A percentile compares a stretch with the other conserved stretches of the same genome.
phyloP scores from a whole-genome alignment of 495 filamentous ascomycete genomes.

The Aspergillus bridgeri region DNA sequence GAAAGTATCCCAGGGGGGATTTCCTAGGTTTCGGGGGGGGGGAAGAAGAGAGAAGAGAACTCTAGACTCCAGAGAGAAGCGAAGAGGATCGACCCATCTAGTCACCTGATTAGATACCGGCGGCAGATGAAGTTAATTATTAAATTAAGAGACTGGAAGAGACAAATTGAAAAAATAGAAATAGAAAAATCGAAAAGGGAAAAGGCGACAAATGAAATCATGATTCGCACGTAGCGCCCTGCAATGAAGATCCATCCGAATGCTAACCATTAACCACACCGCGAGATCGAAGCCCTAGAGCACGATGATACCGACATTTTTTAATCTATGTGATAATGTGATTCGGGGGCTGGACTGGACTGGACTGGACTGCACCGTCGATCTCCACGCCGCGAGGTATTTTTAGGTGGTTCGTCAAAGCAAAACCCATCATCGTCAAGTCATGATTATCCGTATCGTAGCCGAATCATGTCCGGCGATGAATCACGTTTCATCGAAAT shows the following conservation, averaged over 20 bases:
- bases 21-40: not conserved
- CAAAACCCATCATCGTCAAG: not conserved
- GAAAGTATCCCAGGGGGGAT: not conserved
- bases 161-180: not conserved
- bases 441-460: not conserved
- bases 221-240: not conserved
- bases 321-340: too few relatives aligned
- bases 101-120: not conserved
- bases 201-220: not conserved
- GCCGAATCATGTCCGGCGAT: not conserved
- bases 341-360: not conserved
- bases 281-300: too few relatives aligned
- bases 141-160: not conserved
- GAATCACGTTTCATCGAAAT: not conserved
- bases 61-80: too few relatives aligned
- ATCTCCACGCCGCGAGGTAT: not conserved
- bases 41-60: not conserved
- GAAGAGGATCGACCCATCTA: not conserved
- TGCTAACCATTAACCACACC: too few relatives aligned
- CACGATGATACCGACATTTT: too few relatives aligned
- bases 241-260: not conserved
- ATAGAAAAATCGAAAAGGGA: not conserved
- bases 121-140: not conserved
- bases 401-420: not conserved
- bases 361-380: not conserved